Base-by-base conservation (phyloP, 2,329 filamentous ascomycete genomes). In the Immersiporthe knoxdaviesiana region DNA sequence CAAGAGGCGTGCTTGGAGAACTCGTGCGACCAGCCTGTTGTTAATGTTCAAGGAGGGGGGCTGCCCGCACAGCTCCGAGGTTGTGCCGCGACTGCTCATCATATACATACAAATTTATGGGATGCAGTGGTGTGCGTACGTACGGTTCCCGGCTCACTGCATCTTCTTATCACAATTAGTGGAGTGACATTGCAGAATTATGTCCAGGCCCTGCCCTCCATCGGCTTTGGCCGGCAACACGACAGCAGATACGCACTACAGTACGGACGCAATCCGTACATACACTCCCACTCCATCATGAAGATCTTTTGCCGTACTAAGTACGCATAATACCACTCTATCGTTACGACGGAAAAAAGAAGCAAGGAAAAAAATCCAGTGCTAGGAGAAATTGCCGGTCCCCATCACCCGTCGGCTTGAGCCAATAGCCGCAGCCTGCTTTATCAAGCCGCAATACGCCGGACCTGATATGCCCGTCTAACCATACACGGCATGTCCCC, bases 121-220 rank as follows among this genome's bases (percentile, higher is more conserved):
- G 52, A 32, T 56, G 52, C 16, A 30, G 24, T 30, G 6, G 18
- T 3, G 44, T n/a, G n/a, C 7, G 16, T 47, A 21, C 18, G 21
- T 32, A 56, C 50, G 50, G 50, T n/a, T n/a, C 11, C 50, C 16
- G 24, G 24, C 50, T 24, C 50, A 56, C n/a, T 24, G 1, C 10
- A 54, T 54, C 50, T 27, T 56, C 52, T 56, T 56, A 56, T 56
- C 52, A 56, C 32, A 21, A 47, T 47, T 8, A 47, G 44, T 47
- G 44, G 44, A 30, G 52, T 56, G 52, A 56, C 52, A 56, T 56
- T 30, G 52, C 52, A 30, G 52, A 32, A 30, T 30, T 56, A 56
- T 27, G 24, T 54, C 50, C 50, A 27, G n/a, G 50, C 50, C 50
- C 50, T 54, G n/a, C n/a, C 24, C 47, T 24, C 8, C 50, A n/a